Evolutionary conservation across 176 grass and related monocot species (phyloP).

Genomic region (Phyllostachys edulis): DNA sequence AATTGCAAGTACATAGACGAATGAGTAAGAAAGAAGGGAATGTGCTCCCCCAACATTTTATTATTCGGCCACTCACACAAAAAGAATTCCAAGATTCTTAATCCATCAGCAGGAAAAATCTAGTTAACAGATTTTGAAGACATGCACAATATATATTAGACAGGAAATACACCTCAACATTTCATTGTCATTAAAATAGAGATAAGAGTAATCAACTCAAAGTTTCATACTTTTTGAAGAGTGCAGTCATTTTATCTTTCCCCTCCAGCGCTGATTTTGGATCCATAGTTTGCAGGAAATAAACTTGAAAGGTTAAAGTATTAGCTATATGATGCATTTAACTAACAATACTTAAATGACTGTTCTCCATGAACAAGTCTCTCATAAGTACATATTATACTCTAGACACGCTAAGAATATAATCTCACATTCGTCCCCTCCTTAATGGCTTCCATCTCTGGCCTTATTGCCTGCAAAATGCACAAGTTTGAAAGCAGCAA

Average conservation of each 20-base stretch:
- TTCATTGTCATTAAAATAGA: not conserved
- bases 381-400: too few relatives aligned
- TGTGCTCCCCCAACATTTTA: slow-evolving; percentile 19
- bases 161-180: not conserved
- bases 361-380: slow-evolving; percentile 20
- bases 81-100: not conserved
- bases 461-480: slow-evolving; percentile 58
- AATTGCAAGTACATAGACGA: too few relatives aligned
- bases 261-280: slow-evolving; percentile 42
- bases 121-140: not conserved
- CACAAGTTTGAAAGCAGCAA: slow-evolving; percentile 25
- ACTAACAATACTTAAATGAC: slow-evolving; percentile 13
- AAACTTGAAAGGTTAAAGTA: not conserved
- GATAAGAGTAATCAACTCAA: slow-evolving; percentile 4
- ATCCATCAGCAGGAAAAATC: not conserved
- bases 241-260: slow-evolving; percentile 49
- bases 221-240: slow-evolving; percentile 66
- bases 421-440: slow-evolving; percentile 62
- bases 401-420: slow-evolving; percentile 22
- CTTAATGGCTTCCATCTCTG: slow-evolving; percentile 61
- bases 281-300: slow-evolving; percentile 41
- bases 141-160: slow-evolving; percentile 1
- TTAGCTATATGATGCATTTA: not conserved
- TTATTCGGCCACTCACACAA: not conserved
- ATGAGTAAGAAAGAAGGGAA: too few relatives aligned